phyloP scores from a whole-genome alignment of 208 protist species.

The Leishmania major region DNA sequence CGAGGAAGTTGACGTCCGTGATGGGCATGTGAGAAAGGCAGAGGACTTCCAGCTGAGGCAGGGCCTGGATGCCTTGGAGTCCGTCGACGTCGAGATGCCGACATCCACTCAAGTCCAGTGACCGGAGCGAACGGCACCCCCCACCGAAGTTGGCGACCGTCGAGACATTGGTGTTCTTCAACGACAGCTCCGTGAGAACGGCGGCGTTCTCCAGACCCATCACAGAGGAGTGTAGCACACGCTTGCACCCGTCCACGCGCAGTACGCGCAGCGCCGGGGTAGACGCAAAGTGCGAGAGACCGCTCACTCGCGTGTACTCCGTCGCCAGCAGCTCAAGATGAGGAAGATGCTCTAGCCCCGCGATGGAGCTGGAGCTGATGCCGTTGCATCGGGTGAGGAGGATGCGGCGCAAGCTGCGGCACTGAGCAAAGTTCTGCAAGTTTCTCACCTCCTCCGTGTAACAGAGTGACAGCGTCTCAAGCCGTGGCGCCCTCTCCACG shows the following conservation, averaged over 20 bases:
- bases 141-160: conserved; percentile 52
- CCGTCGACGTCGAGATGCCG: conserved; percentile 59
- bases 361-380: conserved; percentile 43
- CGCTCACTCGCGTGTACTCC: conserved; percentile 68
- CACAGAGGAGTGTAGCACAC: conserved; percentile 56
- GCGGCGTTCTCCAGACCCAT: conserved; percentile 47
- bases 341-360: conserved; percentile 44
- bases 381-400: conserved; percentile 63
- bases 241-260: conserved; percentile 59
- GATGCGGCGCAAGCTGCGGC: conserved; percentile 43
- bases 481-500: conserved; percentile 40
- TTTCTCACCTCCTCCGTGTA: conserved; percentile 48
- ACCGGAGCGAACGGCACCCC: conserved; percentile 33
- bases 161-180: conserved; percentile 61
- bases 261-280: conserved; percentile 39
- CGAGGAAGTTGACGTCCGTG: conserved; percentile 47
- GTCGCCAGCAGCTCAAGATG: conserved; percentile 44
- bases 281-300: conserved; percentile 34
- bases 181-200: conserved; percentile 46
- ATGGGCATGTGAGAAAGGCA: conserved; percentile 52
- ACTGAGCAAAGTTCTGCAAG: conserved; percentile 40
- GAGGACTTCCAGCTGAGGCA: conserved; percentile 53
- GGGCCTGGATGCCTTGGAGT: conserved; percentile 52
- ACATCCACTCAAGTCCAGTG: conserved; percentile 62
- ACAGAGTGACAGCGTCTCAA: conserved; percentile 56